Evolutionary conservation across 192 early-diverging fungal species (phyloP).

Genomic region (Mortierella antarctica): DNA sequence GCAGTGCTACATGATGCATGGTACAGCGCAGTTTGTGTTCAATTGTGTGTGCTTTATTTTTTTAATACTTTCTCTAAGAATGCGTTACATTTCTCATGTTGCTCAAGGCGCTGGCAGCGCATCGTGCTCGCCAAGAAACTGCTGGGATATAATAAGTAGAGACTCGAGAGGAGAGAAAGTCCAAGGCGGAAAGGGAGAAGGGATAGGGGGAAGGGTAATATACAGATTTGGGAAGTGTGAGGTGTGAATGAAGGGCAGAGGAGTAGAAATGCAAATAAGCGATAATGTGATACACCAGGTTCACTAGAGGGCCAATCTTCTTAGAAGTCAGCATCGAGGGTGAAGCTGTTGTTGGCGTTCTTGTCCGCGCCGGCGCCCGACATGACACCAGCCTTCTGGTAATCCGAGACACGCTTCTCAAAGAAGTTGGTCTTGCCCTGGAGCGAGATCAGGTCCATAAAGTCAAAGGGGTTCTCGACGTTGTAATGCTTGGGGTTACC

Average conservation of each 20-base stretch:
- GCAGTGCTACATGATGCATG: no score
- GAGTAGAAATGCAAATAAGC: neutral
- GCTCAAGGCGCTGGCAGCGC: no score
- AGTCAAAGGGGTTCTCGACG: conserved; percentile 94
- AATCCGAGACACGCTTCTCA: conserved; percentile 96
- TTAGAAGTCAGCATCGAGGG: conserved; percentile 87
- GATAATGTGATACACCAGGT: neutral
- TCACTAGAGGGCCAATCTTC: neutral
- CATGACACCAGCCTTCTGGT: conserved; percentile 94
- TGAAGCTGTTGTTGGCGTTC: conserved; percentile 73
- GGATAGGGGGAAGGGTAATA: neutral
- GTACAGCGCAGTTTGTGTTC: no score
- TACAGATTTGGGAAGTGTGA: neutral
- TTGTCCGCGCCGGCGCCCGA: conserved; percentile 62
- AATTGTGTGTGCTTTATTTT: no score
- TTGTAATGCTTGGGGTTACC: conserved; percentile 89
- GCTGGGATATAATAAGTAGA: no score
- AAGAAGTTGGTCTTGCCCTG: conserved; percentile 99
- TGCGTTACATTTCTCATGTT: no score
- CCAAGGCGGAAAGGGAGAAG: neutral
- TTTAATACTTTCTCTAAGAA: no score
- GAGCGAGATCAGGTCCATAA: conserved; percentile 98
- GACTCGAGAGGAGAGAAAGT: no score
- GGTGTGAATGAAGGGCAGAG: neutral
- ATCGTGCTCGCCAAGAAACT: no score